A percentile compares a stretch with the other conserved stretches of the same genome.
Evolutionary conservation across 257 asterid genomes (phyloP).

Genomic region (Schizonepeta tenuifolia): DNA sequence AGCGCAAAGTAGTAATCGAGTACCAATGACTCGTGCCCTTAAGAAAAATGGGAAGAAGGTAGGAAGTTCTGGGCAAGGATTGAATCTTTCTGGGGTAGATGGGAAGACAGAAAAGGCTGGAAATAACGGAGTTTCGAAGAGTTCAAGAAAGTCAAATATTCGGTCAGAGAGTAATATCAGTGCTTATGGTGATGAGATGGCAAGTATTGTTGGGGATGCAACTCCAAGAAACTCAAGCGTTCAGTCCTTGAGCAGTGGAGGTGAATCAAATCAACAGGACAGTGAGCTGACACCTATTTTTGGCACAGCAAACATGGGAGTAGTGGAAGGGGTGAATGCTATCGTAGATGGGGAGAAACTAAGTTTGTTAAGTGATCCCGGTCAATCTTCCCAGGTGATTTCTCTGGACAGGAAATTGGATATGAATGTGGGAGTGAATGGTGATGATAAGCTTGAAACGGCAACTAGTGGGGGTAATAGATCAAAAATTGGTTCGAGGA

Average conservation of each 20-base stretch:
- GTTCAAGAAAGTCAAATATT: conserved; percentile 50
- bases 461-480: conserved; percentile 41
- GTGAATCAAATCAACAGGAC: conserved; percentile 44
- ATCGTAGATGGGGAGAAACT: conserved; percentile 44
- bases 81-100: conserved; percentile 42
- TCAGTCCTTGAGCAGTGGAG: conserved; percentile 50
- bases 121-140: conserved; percentile 47
- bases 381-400: conserved; percentile 33
- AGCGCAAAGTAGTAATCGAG: conserved; percentile 48
- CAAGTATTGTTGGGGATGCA: conserved; percentile 45
- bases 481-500: conserved; percentile 42
- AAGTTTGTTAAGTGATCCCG: conserved; percentile 31
- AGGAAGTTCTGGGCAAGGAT: conserved; percentile 47
- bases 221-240: conserved; percentile 49
- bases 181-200: conserved; percentile 50
- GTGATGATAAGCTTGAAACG: conserved; percentile 38
- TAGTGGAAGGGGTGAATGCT: conserved; percentile 42
- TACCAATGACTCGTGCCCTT: conserved; percentile 38
- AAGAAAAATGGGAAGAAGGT: conserved; percentile 57
- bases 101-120: conserved; percentile 50
- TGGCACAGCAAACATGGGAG: conserved; percentile 38
- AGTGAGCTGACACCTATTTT: conserved; percentile 29
- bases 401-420: conserved; percentile 47
- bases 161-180: conserved; percentile 51
- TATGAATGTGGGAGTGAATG: conserved; percentile 42